A percentile compares a stretch with the other conserved stretches of the same genome.
Conservation (phyloP, 1,284 basidiomycete species). For the Chondrostereum purpureum region DNA sequence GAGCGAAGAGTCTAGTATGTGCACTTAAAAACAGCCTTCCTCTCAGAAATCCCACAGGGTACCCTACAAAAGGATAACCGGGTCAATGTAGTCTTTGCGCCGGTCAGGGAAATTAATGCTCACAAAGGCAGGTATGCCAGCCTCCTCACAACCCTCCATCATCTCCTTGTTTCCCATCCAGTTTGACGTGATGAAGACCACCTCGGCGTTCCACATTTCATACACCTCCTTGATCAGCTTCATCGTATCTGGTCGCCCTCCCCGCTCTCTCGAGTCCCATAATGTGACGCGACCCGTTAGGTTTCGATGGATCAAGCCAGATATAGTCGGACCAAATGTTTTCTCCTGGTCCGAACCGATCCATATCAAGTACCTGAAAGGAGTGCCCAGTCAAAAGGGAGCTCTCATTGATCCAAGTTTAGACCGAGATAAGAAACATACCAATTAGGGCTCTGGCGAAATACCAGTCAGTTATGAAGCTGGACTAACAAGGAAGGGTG, state of each 20-base stretch:
- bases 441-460: conserved; percentile 54
- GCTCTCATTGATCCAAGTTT: no score
- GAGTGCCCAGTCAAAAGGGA: no score
- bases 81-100: no score
- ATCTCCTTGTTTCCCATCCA: conserved; percentile 57
- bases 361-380: conserved; percentile 60
- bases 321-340: conserved; percentile 76
- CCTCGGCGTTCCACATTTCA: conserved; percentile 42
- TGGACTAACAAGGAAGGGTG: no score
- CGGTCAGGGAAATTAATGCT: conserved; percentile 13
- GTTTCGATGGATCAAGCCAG: conserved; percentile 54
- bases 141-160: conserved; percentile 61
- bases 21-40: neutral
- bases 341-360: conserved; percentile 75
- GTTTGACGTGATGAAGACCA: conserved; percentile 64
- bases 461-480: no score
- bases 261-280: conserved; percentile 59
- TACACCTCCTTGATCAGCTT: conserved; percentile 39
- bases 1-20: neutral
- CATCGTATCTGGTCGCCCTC: conserved; percentile 44
- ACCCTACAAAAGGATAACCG: conserved; percentile 23
- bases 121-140: conserved; percentile 57
- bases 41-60: conserved; percentile 37
- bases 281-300: conserved; percentile 49
- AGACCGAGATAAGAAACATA: conserved; percentile 24